A percentile compares a stretch with the other conserved stretches of the same genome.
Evolutionary conservation across 352 stramenopile species (phyloP).

Genomic region (Pythium coloratum): DNA sequence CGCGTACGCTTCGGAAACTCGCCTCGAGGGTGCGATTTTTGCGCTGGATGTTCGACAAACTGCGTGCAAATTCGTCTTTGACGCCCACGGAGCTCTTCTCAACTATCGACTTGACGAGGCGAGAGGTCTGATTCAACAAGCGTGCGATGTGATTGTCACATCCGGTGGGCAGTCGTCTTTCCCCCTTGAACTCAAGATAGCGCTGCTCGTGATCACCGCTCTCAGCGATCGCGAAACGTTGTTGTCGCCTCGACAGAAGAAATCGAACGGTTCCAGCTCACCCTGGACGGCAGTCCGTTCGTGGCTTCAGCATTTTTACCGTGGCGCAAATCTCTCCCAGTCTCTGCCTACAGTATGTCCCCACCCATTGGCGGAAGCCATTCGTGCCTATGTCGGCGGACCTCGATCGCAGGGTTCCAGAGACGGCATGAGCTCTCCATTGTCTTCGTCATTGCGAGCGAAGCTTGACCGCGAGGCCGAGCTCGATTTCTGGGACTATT

Average conservation of each 20-base stretch:
- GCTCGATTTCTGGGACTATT: conserved; percentile 23
- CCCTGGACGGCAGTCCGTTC: conserved; percentile 30
- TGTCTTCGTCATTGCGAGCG: conserved; percentile 5
- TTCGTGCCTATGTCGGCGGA: conserved; percentile 18
- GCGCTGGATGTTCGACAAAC: conserved; percentile 13
- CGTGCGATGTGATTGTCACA: conserved; percentile 33
- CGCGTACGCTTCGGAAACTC: conserved; percentile 12
- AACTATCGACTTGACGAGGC: conserved; percentile 23
- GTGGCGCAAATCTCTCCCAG: conserved; percentile 45
- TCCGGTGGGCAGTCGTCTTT: conserved; percentile 47
- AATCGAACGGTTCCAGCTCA: conserved; percentile 26
- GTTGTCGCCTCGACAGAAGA: conserved; percentile 17
- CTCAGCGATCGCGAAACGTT: conserved; percentile 16
- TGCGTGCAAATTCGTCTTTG: conserved; percentile 7
- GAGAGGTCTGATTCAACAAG: conserved; percentile 23
- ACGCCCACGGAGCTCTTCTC: conserved; percentile 15
- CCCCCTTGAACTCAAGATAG: conserved; percentile 67
- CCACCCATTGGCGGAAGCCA: conserved; percentile 28
- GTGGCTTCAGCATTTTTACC: conserved; percentile 73
- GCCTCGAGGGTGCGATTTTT: conserved; percentile 22
- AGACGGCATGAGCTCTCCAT: conserved; percentile 2
- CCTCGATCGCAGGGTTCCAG: background rate
- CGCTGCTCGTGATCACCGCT: conserved; percentile 39
- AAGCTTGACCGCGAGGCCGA: conserved; percentile 7
- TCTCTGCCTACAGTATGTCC: conserved; percentile 19